Conservation (phyloP, 768 basidiomycete species). For the Russula lepida region DNA sequence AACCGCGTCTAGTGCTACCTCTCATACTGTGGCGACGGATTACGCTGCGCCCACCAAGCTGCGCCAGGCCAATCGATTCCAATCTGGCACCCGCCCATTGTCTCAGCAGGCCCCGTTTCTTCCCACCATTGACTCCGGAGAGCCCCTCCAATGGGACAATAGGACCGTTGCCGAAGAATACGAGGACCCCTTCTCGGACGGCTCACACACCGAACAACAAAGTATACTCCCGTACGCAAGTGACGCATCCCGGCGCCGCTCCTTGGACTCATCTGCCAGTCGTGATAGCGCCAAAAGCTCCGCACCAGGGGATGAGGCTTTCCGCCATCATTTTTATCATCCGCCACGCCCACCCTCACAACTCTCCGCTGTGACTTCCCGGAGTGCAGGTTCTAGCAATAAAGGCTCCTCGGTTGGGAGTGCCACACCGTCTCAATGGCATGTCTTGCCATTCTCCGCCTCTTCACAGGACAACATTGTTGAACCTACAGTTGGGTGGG, state of each 20-base stretch:
- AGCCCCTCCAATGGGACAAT: slow-evolving; percentile 25
- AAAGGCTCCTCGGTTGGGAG: background rate
- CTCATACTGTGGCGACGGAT: slow-evolving; percentile 14
- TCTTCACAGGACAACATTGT: background rate
- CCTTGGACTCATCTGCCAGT: slow-evolving; percentile 3
- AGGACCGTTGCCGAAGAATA: slow-evolving; percentile 8
- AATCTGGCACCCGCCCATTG: background rate
- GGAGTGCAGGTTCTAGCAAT: background rate
- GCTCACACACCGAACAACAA: slow-evolving; percentile 6
- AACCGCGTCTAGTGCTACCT: slow-evolving; percentile 2
- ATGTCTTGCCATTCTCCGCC: background rate
- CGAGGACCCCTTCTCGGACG: slow-evolving; percentile 28
- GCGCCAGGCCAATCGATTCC: background rate
- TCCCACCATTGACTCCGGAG: slow-evolving; percentile 30
- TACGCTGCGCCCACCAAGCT: slow-evolving; percentile 11
- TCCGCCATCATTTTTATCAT: background rate
- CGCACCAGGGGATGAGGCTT: background rate
- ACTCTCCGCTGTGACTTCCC: slow-evolving; percentile 1
- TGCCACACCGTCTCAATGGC: background rate
- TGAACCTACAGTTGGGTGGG: slow-evolving; percentile 6
- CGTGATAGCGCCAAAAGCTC: background rate
- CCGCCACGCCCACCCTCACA: slow-evolving; percentile 8
- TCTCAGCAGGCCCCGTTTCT: slow-evolving; percentile 12
- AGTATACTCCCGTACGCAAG: background rate
- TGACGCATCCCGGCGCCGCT: slow-evolving; percentile 5